Evolutionary conservation across 1,139 yeast species (phyloP).

Genomic region (Casaregolazyma lundiana): DNA sequence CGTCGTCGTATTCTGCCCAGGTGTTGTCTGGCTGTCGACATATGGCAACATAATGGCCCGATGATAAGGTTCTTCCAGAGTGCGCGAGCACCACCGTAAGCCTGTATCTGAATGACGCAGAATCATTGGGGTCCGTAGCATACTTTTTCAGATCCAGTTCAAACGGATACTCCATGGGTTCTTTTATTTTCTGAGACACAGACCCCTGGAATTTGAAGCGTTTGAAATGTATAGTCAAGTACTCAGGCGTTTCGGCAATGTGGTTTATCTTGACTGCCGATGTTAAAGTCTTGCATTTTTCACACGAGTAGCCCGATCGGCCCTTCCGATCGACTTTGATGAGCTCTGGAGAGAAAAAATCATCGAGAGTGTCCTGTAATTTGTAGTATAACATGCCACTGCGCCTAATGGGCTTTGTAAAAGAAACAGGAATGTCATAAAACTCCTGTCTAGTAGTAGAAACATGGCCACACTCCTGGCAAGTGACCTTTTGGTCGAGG

Average conservation of each 20-base stretch:
- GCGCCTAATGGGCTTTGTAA: conserved; percentile 42
- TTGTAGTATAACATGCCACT: conserved; percentile 43
- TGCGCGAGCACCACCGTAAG: conserved; percentile 86
- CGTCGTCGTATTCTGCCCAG: conserved; percentile 96
- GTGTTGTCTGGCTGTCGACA: conserved; percentile 79
- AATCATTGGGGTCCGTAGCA: conserved; percentile 33
- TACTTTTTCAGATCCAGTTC: conserved; percentile 67
- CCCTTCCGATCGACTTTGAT: conserved; percentile 56
- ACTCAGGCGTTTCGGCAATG: conserved; percentile 81
- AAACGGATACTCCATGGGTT: conserved; percentile 75
- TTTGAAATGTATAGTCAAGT: conserved; percentile 79
- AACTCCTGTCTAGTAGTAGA: conserved; percentile 93
- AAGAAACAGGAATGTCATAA: conserved; percentile 72
- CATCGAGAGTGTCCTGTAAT: conserved; percentile 67
- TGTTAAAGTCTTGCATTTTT: conserved; percentile 72
- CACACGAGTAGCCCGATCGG: conserved; percentile 70
- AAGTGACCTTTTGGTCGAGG: conserved; percentile 75
- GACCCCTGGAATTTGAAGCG: conserved; percentile 71
- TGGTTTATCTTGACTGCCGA: conserved; percentile 72
- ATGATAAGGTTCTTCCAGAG: conserved; percentile 86
- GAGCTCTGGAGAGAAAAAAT: conserved; percentile 75
- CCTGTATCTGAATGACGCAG: conserved; percentile 58
- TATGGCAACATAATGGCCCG: conserved; percentile 91
- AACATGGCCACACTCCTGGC: conserved; percentile 71
- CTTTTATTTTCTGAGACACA: conserved; percentile 78